Conservation (phyloP, 768 basidiomycete genomes). For the Guyanaporus albipodus region DNA sequence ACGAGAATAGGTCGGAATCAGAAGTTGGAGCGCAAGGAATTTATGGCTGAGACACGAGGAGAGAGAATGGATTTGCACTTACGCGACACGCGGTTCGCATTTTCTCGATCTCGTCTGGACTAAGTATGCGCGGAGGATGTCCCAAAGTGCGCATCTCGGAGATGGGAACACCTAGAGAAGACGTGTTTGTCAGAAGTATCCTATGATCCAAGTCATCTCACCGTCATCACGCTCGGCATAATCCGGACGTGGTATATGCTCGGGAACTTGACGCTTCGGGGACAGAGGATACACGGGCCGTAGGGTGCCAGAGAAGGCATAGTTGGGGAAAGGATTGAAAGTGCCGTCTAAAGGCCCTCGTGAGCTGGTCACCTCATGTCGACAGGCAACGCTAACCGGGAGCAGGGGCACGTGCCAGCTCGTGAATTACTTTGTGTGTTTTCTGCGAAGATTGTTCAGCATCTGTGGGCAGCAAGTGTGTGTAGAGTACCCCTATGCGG, state of each 20-base stretch:
- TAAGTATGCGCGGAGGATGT: slow-evolving; percentile 62
- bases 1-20: not conserved
- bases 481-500: slow-evolving; percentile 24
- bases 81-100: slow-evolving; percentile 88
- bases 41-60: not conserved
- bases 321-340: slow-evolving; percentile 76
- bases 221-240: slow-evolving; percentile 64
- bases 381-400: slow-evolving; percentile 6
- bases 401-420: slow-evolving; percentile 42
- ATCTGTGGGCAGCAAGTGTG: no score
- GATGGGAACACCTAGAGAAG: slow-evolving; percentile 49
- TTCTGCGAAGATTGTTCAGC: slow-evolving; percentile 45
- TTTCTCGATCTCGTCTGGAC: slow-evolving; percentile 74
- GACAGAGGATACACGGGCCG: slow-evolving; percentile 89
- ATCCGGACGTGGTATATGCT: slow-evolving; percentile 83
- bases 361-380: not conserved
- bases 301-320: slow-evolving; percentile 72
- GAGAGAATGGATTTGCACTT: slow-evolving; percentile 31
- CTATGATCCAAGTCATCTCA: slow-evolving; percentile 32
- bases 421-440: slow-evolving; percentile 77
- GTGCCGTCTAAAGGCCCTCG: slow-evolving; percentile 53
- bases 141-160: slow-evolving; percentile 57
- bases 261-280: slow-evolving; percentile 69
- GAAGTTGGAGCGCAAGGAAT: not conserved
- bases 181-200: not conserved